Conservation (phyloP, 257 asterid genomes). For the Scutellaria baicalensis region DNA sequence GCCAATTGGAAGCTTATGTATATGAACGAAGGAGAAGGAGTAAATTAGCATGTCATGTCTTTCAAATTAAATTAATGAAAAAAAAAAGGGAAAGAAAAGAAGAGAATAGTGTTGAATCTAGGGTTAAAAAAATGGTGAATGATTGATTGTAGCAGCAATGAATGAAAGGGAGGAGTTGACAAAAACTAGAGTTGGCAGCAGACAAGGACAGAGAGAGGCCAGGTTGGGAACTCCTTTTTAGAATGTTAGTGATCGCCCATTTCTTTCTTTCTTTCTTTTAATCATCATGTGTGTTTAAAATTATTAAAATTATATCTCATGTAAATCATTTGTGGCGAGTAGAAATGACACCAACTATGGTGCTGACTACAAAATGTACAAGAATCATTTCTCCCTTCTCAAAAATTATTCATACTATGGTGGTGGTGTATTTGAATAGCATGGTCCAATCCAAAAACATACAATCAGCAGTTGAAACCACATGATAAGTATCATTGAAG, state of each 20-base stretch:
- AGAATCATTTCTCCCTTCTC: too few relatives aligned
- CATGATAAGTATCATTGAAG: too few relatives aligned
- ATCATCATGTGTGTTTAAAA: too few relatives aligned
- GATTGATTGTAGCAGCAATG: background rate
- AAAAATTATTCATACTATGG: too few relatives aligned
- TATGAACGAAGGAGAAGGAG: constrained; percentile 6
- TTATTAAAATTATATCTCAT: too few relatives aligned
- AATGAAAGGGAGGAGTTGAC: constrained; percentile 12
- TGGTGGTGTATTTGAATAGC: too few relatives aligned
- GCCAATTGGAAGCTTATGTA: background rate
- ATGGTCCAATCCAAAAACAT: too few relatives aligned
- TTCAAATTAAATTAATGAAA: background rate
- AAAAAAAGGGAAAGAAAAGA: background rate
- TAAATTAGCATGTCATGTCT: background rate
- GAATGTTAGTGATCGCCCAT: constrained; percentile 29
- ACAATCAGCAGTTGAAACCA: too few relatives aligned
- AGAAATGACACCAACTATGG: too few relatives aligned
- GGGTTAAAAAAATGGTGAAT: constrained; percentile 2
- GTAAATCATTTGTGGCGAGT: too few relatives aligned
- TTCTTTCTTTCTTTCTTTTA: too few relatives aligned
- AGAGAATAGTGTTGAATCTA: background rate
- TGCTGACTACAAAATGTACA: too few relatives aligned
- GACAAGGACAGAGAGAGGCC: background rate
- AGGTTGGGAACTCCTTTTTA: background rate
- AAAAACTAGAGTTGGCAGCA: constrained; percentile 8